Base-by-base conservation (phyloP, 441 rosid genomes). In the Mallotus japonicus region DNA sequence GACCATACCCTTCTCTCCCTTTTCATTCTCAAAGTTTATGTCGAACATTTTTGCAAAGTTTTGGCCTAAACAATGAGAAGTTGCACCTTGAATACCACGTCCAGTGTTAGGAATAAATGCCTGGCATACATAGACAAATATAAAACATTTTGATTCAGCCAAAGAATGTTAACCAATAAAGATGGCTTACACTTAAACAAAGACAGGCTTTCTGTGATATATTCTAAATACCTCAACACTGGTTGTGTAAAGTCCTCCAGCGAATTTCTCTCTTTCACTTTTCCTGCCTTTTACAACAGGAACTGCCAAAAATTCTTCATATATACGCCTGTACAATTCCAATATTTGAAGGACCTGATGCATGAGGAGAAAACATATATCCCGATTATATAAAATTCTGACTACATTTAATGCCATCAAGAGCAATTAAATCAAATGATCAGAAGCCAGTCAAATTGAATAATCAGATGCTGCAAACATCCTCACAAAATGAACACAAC, bases 1-100 rank as follows among this genome's bases (percentile, higher is more conserved):
- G 79, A 85, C 97, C 96, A 86, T 92, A 62, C 80, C 87, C 84
- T 79, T 93, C 85, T 91, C 95, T 63, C 97, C 94, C 84, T 92
- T 90, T 66, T 95, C 98, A 80, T 95, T 87, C 84, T 95, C 97
- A 77, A 83, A 95, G 83, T 81, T 88, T 42, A 90, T 95, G 79
- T 95, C 97, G 66, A 95, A 95, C 98, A 95, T 95, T 80, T 93
- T 93, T 10, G 98, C 97, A 58, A 95, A 95, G 73, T 95, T 95
- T 79, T 95, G 99, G 56, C 99, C 99, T 77, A 95, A 77, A 75
- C 98, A 95, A 74, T 95, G 98, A 20, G 97, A 91, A 69, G 99
- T 95, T 78, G 98, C 99, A 71, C 98, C 99, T 90, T 95, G 99
- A 59, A 95, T 78, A 82, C 97, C 99, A 72, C 97, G 94, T 50